Evolutionary conservation across 495 filamentous ascomycete species (phyloP).

Genomic region (Massariosphaeria phaeospora): DNA sequence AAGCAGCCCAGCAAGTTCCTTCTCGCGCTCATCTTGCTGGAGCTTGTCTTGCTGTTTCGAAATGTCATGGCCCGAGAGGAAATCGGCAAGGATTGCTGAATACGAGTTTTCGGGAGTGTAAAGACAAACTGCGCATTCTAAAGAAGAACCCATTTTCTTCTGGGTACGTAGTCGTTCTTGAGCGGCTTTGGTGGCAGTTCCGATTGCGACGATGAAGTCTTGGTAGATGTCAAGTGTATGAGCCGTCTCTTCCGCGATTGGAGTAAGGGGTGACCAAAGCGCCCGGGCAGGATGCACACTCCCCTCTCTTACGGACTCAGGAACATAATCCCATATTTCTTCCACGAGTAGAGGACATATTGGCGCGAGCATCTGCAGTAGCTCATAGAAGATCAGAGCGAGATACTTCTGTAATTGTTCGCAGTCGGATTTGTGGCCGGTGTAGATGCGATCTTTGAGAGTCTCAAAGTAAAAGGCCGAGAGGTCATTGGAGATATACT

Average conservation of each 20-base stretch:
- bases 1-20: constrained; percentile 33
- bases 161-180: constrained; percentile 61
- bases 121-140: constrained; percentile 61
- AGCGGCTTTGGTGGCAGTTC: constrained; percentile 54
- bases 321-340: constrained; percentile 77
- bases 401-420: constrained; percentile 61
- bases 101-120: constrained; percentile 66
- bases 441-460: constrained; percentile 86
- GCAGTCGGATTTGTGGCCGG: constrained; percentile 57
- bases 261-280: constrained; percentile 23
- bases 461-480: constrained; percentile 92
- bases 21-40: background rate
- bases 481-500: constrained; percentile 73
- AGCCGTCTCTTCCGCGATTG: background rate
- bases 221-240: background rate
- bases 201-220: constrained; percentile 47
- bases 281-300: constrained; percentile 54
- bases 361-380: constrained; percentile 73
- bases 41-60: constrained; percentile 38
- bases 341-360: constrained; percentile 80
- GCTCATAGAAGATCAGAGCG: constrained; percentile 60
- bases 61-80: background rate
- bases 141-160: constrained; percentile 66
- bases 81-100: constrained; percentile 50
- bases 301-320: constrained; percentile 53